Evolutionary conservation across 2,329 filamentous ascomycete species (phyloP), one percentile per base, ranked within the genome.

Genomic region (Exophiala sp.): DNA sequence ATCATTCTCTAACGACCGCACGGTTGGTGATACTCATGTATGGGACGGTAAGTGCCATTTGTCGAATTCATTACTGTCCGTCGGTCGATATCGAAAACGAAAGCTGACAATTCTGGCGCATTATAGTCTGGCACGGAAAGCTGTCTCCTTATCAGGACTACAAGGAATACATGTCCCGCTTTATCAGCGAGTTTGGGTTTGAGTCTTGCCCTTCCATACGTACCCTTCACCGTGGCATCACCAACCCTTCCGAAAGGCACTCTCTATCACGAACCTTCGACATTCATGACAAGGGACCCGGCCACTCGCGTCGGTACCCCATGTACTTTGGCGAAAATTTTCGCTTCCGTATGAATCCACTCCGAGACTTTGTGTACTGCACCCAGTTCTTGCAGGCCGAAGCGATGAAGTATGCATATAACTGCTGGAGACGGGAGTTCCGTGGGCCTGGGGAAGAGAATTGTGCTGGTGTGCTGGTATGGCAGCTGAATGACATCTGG

Each of bases 271-370:
- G 20, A 38, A 16, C 32, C 45, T 29, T 47, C 16, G 45, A 47
- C 32, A 21, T 47, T 16, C 45, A 47, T 18, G 32, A 47, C 18
- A 47, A 47, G 18, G 45, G 20, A 35, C 12, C 14, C 21, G 91
- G 91, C 0, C 89, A 95, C 67, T 89, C 95, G 70, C 82, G 91
- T 20, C 81, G 90, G 36, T 84, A 96, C 53, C 91, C 90, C 1
- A 83, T 91, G 1, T 96, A 96, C 65, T 77, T 96, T 1, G 88
- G 89, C 2, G 91, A 96, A 70, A 96, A 96, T 72, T 83, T 96
- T 65, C 83, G 87, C 24, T 29, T 29, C 4, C 24, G 24, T 29
- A 29, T 29, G 24, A 29, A 29, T 29, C 24, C 24, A 29, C 7
- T 29, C 2, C 73, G 77, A 65, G 75, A 86, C 58, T 88, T 86